These are phyloP conservation scores for Phytopythium vexans DNA, from an alignment of 352 stramenopile species.

Conservation along the genomic window DNA sequence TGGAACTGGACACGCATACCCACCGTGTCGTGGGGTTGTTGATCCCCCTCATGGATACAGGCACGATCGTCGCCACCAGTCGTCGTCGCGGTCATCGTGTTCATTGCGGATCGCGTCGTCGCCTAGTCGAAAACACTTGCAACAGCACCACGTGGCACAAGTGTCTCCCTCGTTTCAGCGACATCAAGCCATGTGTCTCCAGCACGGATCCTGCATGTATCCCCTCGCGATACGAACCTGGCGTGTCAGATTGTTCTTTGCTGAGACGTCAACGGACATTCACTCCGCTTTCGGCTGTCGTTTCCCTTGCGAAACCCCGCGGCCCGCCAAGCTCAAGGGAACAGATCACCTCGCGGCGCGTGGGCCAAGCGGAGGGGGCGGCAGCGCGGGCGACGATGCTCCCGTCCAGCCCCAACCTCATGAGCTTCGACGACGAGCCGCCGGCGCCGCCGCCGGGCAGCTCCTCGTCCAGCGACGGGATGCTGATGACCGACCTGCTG, in stretches of 20 bases:
- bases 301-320: background rate
- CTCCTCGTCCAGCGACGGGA: background rate
- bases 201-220: no score
- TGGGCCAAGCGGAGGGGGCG: no score
- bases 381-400: conserved; percentile 1
- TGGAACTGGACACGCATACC: no score
- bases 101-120: no score
- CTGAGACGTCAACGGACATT: background rate
- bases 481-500: background rate
- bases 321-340: no score
- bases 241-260: background rate
- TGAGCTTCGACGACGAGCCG: conserved; percentile 42
- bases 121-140: background rate
- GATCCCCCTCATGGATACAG: no score
- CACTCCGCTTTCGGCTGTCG: conserved; percentile 2
- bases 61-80: no score
- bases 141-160: conserved; percentile 1
- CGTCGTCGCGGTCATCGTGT: no score
- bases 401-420: conserved; percentile 36
- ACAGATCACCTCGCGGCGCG: no score
- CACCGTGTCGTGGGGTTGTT: no score
- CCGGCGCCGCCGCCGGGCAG: conserved; percentile 4
- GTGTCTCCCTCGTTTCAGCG: background rate
- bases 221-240: conserved; percentile 3
- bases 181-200: background rate